Conservation (phyloP, 139 green algal genomes). For the Micractinium sp. region DNA sequence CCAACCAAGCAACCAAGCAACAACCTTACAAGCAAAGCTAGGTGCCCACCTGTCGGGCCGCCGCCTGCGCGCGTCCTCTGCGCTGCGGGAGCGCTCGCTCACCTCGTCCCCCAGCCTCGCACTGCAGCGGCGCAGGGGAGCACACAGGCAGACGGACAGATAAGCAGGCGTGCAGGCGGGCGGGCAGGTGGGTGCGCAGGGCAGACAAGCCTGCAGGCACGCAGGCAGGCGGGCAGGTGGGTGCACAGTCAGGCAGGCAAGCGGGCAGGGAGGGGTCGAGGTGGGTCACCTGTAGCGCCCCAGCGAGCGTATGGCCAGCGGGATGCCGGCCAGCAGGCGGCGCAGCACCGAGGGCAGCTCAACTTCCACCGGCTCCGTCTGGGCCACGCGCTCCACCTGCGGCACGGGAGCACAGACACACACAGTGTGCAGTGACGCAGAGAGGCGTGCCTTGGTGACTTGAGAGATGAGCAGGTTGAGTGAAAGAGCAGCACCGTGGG, state of each 20-base stretch:
- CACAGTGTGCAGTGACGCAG: not conserved
- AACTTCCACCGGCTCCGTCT: slow-evolving; percentile 43
- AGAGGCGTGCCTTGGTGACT: too few species aligned
- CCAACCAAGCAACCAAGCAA: too few species aligned
- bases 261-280: not conserved
- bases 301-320: slow-evolving; percentile 12
- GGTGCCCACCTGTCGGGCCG: slow-evolving; percentile 31
- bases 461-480: too few species aligned
- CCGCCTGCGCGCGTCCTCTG: not conserved
- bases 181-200: too few species aligned
- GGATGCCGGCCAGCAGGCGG: slow-evolving; percentile 4
- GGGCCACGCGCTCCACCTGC: slow-evolving; percentile 44
- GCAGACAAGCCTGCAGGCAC: not conserved
- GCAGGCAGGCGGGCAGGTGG: not conserved
- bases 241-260: too few species aligned
- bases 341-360: slow-evolving; percentile 37
- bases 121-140: not conserved
- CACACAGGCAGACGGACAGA: too few species aligned
- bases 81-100: slow-evolving; percentile 12
- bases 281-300: slow-evolving; percentile 7
- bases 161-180: too few species aligned
- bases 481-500: slow-evolving; percentile 3
- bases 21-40: not conserved
- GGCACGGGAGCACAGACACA: not conserved
- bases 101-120: slow-evolving; percentile 28